phyloP scores from a whole-genome alignment of 257 asterid species.

The Catharanthus roseus region DNA sequence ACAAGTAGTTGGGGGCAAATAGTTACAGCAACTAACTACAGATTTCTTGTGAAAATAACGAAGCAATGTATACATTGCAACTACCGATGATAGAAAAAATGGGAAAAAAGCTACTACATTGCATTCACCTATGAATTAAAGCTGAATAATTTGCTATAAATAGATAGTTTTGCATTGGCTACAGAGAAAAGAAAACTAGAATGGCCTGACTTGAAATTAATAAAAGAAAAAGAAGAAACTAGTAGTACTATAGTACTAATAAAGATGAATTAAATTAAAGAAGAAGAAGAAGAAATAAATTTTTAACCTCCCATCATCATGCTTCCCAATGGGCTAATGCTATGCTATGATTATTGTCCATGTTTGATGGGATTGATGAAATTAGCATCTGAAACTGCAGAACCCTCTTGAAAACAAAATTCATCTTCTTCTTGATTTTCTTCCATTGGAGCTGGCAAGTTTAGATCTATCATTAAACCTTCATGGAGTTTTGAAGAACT shows the following conservation, averaged over 20 bases:
- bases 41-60: slow-evolving; percentile 16
- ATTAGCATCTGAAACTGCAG: slow-evolving; percentile 22
- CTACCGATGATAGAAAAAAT: slow-evolving; percentile 3
- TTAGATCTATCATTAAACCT: slow-evolving; percentile 34
- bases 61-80: slow-evolving; percentile 1
- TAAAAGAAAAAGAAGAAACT: background rate
- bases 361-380: slow-evolving; percentile 21
- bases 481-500: slow-evolving; percentile 16
- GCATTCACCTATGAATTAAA: slow-evolving; percentile 3
- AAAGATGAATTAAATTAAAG: no score
- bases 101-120: no score
- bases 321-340: slow-evolving; percentile 3
- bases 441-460: slow-evolving; percentile 41
- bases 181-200: slow-evolving; percentile 3
- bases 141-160: slow-evolving; percentile 10
- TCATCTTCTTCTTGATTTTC: slow-evolving; percentile 29
- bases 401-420: slow-evolving; percentile 10
- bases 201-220: slow-evolving; percentile 7
- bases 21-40: slow-evolving; percentile 16
- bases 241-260: no score
- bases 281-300: no score
- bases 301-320: slow-evolving; percentile 15
- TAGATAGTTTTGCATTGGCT: slow-evolving; percentile 1
- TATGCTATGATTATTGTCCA: slow-evolving; percentile 7
- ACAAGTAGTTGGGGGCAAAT: slow-evolving; percentile 1